Evolutionary conservation across 2,329 filamentous ascomycete genomes (phyloP).

Genomic region (Xylariaceae sp.): DNA sequence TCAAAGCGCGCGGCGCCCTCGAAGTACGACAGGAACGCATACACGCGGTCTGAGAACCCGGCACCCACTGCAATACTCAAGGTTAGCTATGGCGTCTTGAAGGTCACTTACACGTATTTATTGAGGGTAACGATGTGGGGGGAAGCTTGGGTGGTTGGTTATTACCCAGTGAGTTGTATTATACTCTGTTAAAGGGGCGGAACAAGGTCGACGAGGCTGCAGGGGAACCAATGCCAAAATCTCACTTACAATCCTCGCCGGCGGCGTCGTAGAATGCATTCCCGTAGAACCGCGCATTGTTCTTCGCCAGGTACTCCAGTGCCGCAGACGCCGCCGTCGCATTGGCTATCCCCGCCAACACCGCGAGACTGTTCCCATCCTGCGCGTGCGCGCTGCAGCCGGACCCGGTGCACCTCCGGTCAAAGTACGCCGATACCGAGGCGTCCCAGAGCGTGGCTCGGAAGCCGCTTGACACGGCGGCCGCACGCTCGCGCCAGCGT

Average conservation of each 20-base stretch:
- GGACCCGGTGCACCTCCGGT: conserved; percentile 35
- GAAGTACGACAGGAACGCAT: conserved; percentile 51
- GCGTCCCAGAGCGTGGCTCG: conserved; percentile 41
- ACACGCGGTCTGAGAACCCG: conserved; percentile 44
- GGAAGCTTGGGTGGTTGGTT: too few species aligned
- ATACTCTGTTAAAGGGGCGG: too few species aligned
- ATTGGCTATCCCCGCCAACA: conserved; percentile 39
- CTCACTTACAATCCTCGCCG: conserved; percentile 25
- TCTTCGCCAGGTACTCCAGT: conserved; percentile 38
- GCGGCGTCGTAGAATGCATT: conserved; percentile 51
- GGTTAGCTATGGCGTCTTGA: too few species aligned
- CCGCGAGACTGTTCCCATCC: conserved; percentile 48
- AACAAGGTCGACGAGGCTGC: too few species aligned
- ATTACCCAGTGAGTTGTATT: too few species aligned
- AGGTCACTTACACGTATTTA: too few species aligned
- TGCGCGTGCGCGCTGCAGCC: conserved; percentile 42
- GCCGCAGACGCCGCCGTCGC: conserved; percentile 32
- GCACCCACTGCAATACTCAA: conserved; percentile 12
- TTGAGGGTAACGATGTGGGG: too few species aligned
- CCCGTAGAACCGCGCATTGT: conserved; percentile 40
- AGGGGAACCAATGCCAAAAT: too few species aligned
- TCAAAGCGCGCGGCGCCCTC: conserved; percentile 48
- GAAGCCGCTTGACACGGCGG: conserved; percentile 35
- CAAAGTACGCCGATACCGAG: conserved; percentile 42
- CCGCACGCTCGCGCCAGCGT: conserved; percentile 40